Conservation (phyloP, 257 asterid genomes). For the Lantana camara region DNA sequence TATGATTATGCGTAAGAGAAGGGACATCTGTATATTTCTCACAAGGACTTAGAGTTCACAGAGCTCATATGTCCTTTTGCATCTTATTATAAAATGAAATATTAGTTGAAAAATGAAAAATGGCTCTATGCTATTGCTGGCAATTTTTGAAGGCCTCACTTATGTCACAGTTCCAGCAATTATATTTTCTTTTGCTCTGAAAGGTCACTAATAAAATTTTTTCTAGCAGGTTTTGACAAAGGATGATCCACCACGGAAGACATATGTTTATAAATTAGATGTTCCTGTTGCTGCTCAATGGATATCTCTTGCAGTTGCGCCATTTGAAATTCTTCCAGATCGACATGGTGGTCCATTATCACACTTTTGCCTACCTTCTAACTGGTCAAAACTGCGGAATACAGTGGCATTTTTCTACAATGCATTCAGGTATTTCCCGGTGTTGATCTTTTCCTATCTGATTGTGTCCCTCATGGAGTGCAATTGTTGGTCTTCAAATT, state of each 20-base stretch:
- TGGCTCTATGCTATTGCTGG: slow-evolving; percentile 2
- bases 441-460: slow-evolving; percentile 21
- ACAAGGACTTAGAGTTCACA: not conserved
- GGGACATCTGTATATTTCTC: slow-evolving; percentile 3
- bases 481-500: slow-evolving; percentile 19
- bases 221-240: slow-evolving; percentile 70
- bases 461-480: slow-evolving; percentile 10
- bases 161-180: not conserved
- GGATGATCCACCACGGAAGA: slow-evolving; percentile 90
- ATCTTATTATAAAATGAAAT: slow-evolving; percentile 8
- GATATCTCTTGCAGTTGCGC: slow-evolving; percentile 90
- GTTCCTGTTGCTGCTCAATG: slow-evolving; percentile 94
- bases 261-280: slow-evolving; percentile 79
- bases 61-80: not conserved
- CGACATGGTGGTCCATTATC: slow-evolving; percentile 65
- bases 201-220: slow-evolving; percentile 10
- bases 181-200: slow-evolving; percentile 6
- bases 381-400: slow-evolving; percentile 79
- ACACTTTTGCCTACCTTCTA: slow-evolving; percentile 73
- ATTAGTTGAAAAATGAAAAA: not conserved
- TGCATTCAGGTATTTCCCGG: slow-evolving; percentile 73
- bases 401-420: slow-evolving; percentile 77
- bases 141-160: not conserved
- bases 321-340: slow-evolving; percentile 89
- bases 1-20: not conserved